Evolutionary conservation across 2,329 filamentous ascomycete species (phyloP).

Genomic region (Ustulina deusta): DNA sequence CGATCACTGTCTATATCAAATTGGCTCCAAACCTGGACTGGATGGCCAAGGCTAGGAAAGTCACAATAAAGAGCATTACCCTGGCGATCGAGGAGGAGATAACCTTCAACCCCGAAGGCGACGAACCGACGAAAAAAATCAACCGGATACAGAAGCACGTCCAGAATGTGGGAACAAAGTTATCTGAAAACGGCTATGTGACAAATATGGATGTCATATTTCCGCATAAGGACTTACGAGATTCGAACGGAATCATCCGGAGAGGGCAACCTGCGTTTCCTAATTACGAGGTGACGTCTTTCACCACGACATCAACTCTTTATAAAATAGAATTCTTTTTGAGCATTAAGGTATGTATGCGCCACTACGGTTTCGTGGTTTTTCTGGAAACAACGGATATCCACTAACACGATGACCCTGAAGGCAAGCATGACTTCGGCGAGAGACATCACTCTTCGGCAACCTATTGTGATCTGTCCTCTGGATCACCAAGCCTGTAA

Average conservation of each 20-base stretch:
- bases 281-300: conserved; percentile 86
- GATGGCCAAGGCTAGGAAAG: conserved; percentile 88
- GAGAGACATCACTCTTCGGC: conserved; percentile 86
- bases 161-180: conserved; percentile 81
- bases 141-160: conserved; percentile 88
- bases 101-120: conserved; percentile 97
- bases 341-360: conserved; percentile 82
- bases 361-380: background rate
- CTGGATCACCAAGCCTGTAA: conserved; percentile 96
- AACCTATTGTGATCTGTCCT: conserved; percentile 95
- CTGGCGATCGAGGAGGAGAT: conserved; percentile 97
- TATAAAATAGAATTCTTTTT: conserved; percentile 99
- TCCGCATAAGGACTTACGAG: conserved; percentile 87
- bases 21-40: conserved; percentile 92
- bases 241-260: conserved; percentile 87
- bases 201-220: conserved; percentile 93
- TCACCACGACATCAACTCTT: conserved; percentile 91
- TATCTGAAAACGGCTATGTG: conserved; percentile 92
- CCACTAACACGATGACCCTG: conserved; percentile 25
- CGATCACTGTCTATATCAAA: conserved; percentile 96
- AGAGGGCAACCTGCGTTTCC: conserved; percentile 89
- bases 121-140: conserved; percentile 90
- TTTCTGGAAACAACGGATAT: background rate
- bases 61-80: conserved; percentile 94
- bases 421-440: conserved; percentile 90